These are phyloP conservation scores for Rhizomucor miehei DNA, from an alignment of 371 early-diverging fungal species.

Conservation along the genomic window DNA sequence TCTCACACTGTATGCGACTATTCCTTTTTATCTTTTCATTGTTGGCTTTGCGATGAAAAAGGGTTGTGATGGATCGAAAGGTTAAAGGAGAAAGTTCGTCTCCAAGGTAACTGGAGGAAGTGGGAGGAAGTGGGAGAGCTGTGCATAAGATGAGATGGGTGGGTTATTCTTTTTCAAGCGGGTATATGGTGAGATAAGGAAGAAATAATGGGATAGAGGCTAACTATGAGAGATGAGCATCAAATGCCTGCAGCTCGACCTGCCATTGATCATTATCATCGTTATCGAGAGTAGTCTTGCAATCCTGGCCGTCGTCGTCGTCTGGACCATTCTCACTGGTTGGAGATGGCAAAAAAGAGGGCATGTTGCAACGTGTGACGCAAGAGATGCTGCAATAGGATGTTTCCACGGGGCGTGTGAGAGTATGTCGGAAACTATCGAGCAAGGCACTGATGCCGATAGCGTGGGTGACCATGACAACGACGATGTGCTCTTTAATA, in stretches of 20 bases:
- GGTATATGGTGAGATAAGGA: no score
- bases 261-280: conserved; percentile 15
- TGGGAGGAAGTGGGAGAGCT: no score
- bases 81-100: not conserved
- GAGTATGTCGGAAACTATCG: conserved; percentile 31
- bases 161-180: no score
- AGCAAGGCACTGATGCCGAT: conserved; percentile 42
- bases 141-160: no score
- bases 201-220: no score
- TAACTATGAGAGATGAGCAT: conserved; percentile 10
- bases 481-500: conserved; percentile 1
- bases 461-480: conserved; percentile 38
- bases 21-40: no score
- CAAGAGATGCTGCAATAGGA: conserved; percentile 34
- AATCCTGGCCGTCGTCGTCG: not conserved
- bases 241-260: conserved; percentile 16
- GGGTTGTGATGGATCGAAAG: not conserved
- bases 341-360: not conserved
- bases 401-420: conserved; percentile 32
- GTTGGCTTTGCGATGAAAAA: not conserved
- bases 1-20: not conserved
- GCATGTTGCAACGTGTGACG: conserved; percentile 6
- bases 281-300: not conserved
- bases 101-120: no score
- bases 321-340: not conserved